Base-by-base conservation (phyloP, 192 early-diverging fungal genomes). In the Irineochytrium annulatum region DNA sequence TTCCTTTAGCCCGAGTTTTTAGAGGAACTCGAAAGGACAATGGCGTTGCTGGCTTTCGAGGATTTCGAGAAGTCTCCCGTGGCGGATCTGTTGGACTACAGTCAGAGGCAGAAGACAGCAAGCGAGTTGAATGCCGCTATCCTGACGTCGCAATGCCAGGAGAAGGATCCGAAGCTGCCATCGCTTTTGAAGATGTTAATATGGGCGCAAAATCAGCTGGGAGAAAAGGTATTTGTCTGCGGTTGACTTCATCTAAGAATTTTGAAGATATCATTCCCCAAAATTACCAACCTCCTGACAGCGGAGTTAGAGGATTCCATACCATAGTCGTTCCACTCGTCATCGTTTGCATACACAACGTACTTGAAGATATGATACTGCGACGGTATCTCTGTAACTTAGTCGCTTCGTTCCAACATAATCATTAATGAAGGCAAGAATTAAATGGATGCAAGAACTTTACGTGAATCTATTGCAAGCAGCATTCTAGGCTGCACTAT, bases 41-140 rank as follows among this genome's bases (percentile, higher is more conserved):
- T 99, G 95, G 89, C 95, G 1, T 73, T 99, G 52, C 75, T 99
- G 44, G 97, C 93, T 3, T 99, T 99, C 74, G 91, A 96, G 27
- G 71, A 85, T 43, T 71, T 64, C 19, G 22, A 48, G 16, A 20
- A 31, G 34, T 91, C 89, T 3, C 93, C 97, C 22, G 84, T 99
- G 20, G 83, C 83, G 3, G 88, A 91, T 58, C 72, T 99, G 51
- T 66, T 98, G 59, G 92, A 94, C 39, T 86, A 89, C 70, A 74
- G 82, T 17, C 94, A 99, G 59, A 69, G 94, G 34, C 92, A 95
- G 71, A 91, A 92, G 69, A 89, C 88, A 3, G 97, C 97, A 0
- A 85, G 84, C 22, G 97, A 99, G 68, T 78, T 98, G 53, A 99
- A 99, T 72, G 80, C 91, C 0, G 97, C 94, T 3, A 83, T 99